These are phyloP conservation scores for Pyricularia sp. DNA, from an alignment of 2,329 filamentous ascomycete genomes.

Conservation along the genomic window DNA sequence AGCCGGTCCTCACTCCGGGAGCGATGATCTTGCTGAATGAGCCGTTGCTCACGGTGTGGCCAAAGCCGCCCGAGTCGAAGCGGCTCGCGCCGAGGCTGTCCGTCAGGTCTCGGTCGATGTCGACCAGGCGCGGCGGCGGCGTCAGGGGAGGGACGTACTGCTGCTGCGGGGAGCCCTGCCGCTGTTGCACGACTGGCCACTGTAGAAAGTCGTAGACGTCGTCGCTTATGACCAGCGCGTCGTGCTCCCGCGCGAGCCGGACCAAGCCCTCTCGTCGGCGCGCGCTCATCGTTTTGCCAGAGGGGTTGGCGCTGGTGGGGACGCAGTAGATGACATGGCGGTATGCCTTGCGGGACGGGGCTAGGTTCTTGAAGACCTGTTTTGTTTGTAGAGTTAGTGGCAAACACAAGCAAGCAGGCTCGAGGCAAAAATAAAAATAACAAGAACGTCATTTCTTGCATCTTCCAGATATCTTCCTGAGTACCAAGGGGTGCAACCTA, in stretches of 20 bases:
- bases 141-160: conserved; percentile 18
- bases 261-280: conserved; percentile 59
- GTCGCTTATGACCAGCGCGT: conserved; percentile 78
- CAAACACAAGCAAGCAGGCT: not conserved
- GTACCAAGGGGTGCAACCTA: not conserved
- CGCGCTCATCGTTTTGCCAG: conserved; percentile 71
- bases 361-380: conserved; percentile 42
- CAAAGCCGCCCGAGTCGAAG: conserved; percentile 46
- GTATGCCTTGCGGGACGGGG: conserved; percentile 66
- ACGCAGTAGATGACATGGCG: conserved; percentile 82
- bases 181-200: conserved; percentile 44
- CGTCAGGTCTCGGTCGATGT: conserved; percentile 59
- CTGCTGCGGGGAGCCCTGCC: conserved; percentile 1
- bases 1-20: conserved; percentile 78
- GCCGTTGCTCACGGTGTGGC: conserved; percentile 76
- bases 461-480: not conserved
- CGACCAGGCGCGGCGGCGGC: conserved; percentile 57
- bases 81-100: conserved; percentile 31
- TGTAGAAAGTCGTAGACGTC: conserved; percentile 93
- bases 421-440: not conserved
- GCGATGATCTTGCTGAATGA: conserved; percentile 83
- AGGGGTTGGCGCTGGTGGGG: conserved; percentile 83
- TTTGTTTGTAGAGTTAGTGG: not conserved
- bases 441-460: not conserved
- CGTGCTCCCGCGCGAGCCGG: conserved; percentile 63